Base-by-base conservation (phyloP, 2,329 filamentous ascomycete species). In the Raffaelea ambrosiae region DNA sequence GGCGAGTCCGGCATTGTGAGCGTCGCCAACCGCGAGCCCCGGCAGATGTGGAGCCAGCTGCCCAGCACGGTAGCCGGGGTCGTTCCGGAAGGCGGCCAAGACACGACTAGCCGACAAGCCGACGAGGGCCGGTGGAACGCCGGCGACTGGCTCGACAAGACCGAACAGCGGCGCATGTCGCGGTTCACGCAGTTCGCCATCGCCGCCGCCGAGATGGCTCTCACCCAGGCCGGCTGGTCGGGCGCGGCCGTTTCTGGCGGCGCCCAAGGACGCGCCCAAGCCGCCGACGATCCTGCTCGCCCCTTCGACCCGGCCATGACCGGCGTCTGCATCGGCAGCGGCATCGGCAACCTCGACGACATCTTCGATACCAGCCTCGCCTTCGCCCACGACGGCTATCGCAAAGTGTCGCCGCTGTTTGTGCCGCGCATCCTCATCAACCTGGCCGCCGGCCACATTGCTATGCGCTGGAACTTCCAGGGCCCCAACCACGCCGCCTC, bases 351-450 rank as follows among this genome's bases (percentile, higher is more conserved):
- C 59, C 75, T 98, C 36, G 86, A 95, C 38, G 89, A 95, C 57
- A 81, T 95, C 9, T 96, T 94, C 65, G 75, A 84, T 52, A 94
- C 89, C 2, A 88, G 86, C 48, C 59, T 95, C 44, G 80, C 79
- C 1, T 95, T 86, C 61, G 75, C 86, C 29, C 73, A 79, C 65
- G 80, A 80, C 49, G 91, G 91, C 54, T 95, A 96, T 64, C 88
- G 80, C 57, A 95, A 93, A 60, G 86, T 97, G 2, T 95, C 90
- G 31, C 93, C 93, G 1, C 70, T 95, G 3, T 97, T 98, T 61
- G 89, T 97, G 8, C 93, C 93, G 7, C 85, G 88, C 56, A 81
- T 97, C 8, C 74, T 98, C 44, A 95, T 95, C 67, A 98, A 98
- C 63, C 78, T 98, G 55, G 93, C 88, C 1, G 93, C 93, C 10